Conservation (phyloP, 2,329 filamentous ascomycete species). For the Aspergillus sp. region DNA sequence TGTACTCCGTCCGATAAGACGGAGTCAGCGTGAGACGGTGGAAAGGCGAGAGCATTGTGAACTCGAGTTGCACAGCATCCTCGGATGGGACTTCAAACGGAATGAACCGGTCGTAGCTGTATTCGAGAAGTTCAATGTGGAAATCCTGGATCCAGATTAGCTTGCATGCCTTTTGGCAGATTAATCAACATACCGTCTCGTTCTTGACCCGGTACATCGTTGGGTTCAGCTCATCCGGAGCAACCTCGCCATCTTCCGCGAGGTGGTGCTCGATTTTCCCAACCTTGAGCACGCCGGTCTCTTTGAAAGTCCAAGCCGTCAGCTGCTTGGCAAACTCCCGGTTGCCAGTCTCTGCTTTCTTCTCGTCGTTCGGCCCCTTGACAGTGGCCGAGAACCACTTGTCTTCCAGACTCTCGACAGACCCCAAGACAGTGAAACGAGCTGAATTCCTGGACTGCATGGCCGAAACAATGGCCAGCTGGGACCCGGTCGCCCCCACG, state of each 20-base stretch:
- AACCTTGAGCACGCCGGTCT: constrained; percentile 79
- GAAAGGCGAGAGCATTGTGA: constrained; percentile 97
- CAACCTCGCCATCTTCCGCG: constrained; percentile 43
- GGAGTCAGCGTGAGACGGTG: constrained; percentile 68
- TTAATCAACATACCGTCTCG: constrained; percentile 65
- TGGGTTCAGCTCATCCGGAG: constrained; percentile 54
- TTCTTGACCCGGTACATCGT: constrained; percentile 92
- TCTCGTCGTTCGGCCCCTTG: constrained; percentile 43
- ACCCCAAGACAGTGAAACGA: constrained; percentile 74
- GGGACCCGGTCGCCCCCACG: constrained; percentile 71
- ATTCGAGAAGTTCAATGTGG: constrained; percentile 82
- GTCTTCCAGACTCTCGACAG: constrained; percentile 77
- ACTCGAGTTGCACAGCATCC: constrained; percentile 85
- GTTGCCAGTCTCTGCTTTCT: constrained; percentile 61
- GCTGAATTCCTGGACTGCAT: constrained; percentile 92
- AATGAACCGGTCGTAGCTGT: constrained; percentile 60
- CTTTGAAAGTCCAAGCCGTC: constrained; percentile 93
- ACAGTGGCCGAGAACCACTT: constrained; percentile 80
- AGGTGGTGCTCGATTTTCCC: constrained; percentile 71
- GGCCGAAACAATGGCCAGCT: constrained; percentile 74
- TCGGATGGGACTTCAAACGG: constrained; percentile 61
- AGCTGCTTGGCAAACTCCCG: constrained; percentile 75
- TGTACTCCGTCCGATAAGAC: constrained; percentile 50
- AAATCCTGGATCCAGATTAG: constrained; percentile 52
- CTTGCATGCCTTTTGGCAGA: background rate